Conservation (phyloP, 306 rosid genomes). For the Sindora glabra region DNA sequence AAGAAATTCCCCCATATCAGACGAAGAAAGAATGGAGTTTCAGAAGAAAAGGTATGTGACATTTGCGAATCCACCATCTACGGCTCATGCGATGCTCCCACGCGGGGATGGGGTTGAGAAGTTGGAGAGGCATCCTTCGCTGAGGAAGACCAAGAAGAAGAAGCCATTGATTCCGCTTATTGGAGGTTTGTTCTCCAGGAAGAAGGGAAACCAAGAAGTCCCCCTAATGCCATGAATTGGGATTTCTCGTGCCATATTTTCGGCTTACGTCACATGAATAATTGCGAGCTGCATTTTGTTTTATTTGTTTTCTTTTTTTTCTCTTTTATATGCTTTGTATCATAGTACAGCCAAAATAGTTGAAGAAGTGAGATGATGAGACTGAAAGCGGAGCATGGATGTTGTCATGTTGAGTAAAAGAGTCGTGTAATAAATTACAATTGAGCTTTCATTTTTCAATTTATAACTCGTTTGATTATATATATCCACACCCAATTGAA, state of each 20-base stretch:
- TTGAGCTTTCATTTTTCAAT: background rate
- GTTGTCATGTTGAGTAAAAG: background rate
- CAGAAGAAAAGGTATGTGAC: slow-evolving; percentile 90
- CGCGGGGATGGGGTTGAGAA: slow-evolving; percentile 49
- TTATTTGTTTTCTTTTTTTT: background rate
- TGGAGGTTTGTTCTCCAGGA: slow-evolving; percentile 62
- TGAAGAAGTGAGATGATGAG: background rate
- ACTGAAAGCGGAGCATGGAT: background rate
- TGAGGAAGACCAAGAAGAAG: slow-evolving; percentile 65
- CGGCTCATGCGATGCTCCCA: slow-evolving; percentile 32
- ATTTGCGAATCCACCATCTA: slow-evolving; percentile 65
- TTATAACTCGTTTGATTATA: too few relatives aligned
- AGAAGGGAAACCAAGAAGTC: slow-evolving; percentile 38
- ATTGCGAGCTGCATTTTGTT: slow-evolving; percentile 12
- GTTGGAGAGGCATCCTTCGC: slow-evolving; percentile 64
- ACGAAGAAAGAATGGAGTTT: slow-evolving; percentile 42
- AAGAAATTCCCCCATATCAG: slow-evolving; percentile 17
- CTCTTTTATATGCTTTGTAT: background rate
- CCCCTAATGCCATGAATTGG: slow-evolving; percentile 19
- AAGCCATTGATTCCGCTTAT: slow-evolving; percentile 57
- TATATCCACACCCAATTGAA: too few relatives aligned
- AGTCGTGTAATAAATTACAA: slow-evolving; percentile 9
- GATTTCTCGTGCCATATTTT: background rate
- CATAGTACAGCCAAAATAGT: background rate
- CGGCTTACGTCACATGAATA: slow-evolving; percentile 5